These are phyloP conservation scores for Strobilomyces dryophilus DNA, from an alignment of 768 basidiomycete species.

Conservation along the genomic window DNA sequence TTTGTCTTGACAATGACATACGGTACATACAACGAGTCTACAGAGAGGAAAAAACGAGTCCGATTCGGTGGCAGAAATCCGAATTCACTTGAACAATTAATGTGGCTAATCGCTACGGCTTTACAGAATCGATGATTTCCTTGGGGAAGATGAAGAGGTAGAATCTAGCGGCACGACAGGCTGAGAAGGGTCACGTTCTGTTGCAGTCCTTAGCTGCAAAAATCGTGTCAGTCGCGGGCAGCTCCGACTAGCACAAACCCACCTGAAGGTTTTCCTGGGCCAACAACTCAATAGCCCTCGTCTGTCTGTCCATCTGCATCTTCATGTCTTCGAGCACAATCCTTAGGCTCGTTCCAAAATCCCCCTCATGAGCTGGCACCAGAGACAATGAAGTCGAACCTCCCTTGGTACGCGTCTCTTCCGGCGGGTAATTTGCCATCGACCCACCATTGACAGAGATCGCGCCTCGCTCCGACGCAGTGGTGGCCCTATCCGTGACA, in stretches of 20 bases:
- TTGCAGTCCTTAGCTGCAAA: conserved; percentile 14
- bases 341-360: conserved; percentile 25
- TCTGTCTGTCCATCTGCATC: conserved; percentile 46
- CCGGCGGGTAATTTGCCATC: conserved; percentile 7
- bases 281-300: conserved; percentile 38
- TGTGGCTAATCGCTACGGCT: neutral
- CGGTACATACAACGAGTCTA: conserved; percentile 7
- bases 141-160: conserved; percentile 7
- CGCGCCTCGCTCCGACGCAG: conserved; percentile 11
- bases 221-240: conserved; percentile 4
- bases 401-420: conserved; percentile 9
- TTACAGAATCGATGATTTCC: conserved; percentile 14
- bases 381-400: conserved; percentile 9
- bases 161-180: conserved; percentile 12
- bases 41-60: neutral
- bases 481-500: conserved; percentile 8
- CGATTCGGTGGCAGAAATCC: neutral
- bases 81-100: neutral
- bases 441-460: conserved; percentile 8
- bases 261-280: conserved; percentile 48
- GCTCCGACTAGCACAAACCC: conserved; percentile 2
- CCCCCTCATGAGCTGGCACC: conserved; percentile 16
- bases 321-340: conserved; percentile 44
- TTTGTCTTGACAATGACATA: neutral
- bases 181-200: conserved; percentile 13